Percentiles rank a stretch among this genome's conserved stretches.
These are phyloP conservation scores for Aspergillus jensenii DNA, from an alignment of 2,329 filamentous ascomycete species.

Conservation along the genomic window DNA sequence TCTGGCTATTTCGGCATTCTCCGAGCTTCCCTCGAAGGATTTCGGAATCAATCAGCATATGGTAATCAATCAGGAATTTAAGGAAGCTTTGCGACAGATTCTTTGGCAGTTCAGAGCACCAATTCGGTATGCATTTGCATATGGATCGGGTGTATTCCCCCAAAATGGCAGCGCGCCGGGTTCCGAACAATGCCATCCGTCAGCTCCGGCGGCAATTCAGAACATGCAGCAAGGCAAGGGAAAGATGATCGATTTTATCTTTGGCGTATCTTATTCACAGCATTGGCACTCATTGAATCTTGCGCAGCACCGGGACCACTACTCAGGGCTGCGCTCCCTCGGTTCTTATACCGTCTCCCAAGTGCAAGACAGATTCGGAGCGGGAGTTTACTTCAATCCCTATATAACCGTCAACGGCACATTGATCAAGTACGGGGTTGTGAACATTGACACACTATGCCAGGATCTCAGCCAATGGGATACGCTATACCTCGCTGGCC, in stretches of 20 bases:
- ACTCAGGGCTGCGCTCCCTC: conserved; percentile 78
- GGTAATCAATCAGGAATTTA: conserved; percentile 92
- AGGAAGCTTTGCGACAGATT: conserved; percentile 81
- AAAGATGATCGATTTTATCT: conserved; percentile 99
- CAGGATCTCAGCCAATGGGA: conserved; percentile 87
- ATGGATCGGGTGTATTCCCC: conserved; percentile 93
- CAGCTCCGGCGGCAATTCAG: conserved; percentile 75
- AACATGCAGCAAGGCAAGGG: conserved; percentile 83
- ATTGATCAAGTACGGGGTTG: conserved; percentile 96
- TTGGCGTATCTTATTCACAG: conserved; percentile 89
- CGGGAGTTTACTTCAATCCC: conserved; percentile 96
- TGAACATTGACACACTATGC: conserved; percentile 87
- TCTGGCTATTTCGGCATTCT: conserved; percentile 70
- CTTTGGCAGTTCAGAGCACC: conserved; percentile 90
- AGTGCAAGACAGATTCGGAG: conserved; percentile 84
- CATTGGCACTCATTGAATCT: conserved; percentile 97
- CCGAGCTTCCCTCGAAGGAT: conserved; percentile 71
- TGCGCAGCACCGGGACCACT: conserved; percentile 83
- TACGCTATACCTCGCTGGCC: conserved; percentile 91
- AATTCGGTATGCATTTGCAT: conserved; percentile 94
- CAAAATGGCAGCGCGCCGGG: conserved; percentile 57
- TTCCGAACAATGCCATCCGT: conserved; percentile 63
- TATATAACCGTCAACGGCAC: conserved; percentile 93
- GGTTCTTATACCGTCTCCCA: conserved; percentile 82
- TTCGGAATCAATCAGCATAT: conserved; percentile 98